These are phyloP conservation scores for Diutina pseudorugosa DNA, from an alignment of 1,139 yeast genomes.

Conservation along the genomic window DNA sequence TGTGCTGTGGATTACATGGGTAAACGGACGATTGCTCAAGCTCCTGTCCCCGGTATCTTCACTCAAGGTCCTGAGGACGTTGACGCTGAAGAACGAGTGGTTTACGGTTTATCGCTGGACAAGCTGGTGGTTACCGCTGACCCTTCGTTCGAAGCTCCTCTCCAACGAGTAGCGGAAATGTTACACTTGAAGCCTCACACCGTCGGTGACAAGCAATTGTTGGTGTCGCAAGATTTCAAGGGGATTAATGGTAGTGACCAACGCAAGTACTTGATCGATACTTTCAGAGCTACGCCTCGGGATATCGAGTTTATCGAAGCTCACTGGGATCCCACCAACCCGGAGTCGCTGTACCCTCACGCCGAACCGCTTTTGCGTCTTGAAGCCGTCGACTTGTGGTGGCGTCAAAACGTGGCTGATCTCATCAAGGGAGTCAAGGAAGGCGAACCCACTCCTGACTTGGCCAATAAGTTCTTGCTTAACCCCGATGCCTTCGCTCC, in stretches of 20 bases:
- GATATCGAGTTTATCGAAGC: constrained; percentile 67
- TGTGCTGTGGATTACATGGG: constrained; percentile 73
- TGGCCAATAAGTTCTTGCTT: constrained; percentile 44
- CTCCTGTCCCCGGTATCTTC: constrained; percentile 96
- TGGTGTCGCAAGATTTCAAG: constrained; percentile 68
- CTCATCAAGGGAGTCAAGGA: constrained; percentile 40
- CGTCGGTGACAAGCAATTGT: constrained; percentile 33
- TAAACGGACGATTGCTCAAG: constrained; percentile 78
- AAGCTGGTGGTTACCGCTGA: constrained; percentile 35
- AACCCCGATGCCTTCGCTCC: constrained; percentile 69
- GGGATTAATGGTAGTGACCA: constrained; percentile 83
- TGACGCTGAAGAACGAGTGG: constrained; percentile 34
- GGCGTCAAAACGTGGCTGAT: constrained; percentile 55
- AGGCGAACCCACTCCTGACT: constrained; percentile 36
- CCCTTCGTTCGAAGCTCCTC: constrained; percentile 39
- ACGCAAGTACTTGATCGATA: constrained; percentile 72
- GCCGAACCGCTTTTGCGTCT: constrained; percentile 66
- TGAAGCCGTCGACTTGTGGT: constrained; percentile 89
- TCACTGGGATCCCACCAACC: constrained; percentile 25
- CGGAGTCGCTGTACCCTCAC: constrained; percentile 61
- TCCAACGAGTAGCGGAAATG: constrained; percentile 54
- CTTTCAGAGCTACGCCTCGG: constrained; percentile 73
- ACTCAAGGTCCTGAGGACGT: constrained; percentile 20
- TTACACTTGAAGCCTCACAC: constrained; percentile 69
- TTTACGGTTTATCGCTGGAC: constrained; percentile 67